Evolutionary conservation across 2,329 filamentous ascomycete species (phyloP), one percentile per base, ranked within the genome.

Genomic region (Paecilomyces formosus): DNA sequence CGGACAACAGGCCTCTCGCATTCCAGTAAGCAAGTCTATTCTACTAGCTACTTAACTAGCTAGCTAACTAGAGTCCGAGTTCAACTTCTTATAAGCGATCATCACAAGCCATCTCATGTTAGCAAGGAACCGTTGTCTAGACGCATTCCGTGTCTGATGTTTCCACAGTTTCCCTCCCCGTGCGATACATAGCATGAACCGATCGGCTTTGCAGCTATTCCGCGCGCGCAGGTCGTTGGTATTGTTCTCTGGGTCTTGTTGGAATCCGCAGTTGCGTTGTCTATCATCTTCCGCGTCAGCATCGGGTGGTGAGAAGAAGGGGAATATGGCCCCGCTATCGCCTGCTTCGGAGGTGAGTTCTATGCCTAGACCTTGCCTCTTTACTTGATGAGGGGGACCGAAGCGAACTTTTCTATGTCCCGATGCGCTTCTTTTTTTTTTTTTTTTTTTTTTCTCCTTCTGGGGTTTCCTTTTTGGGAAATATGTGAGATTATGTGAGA

Each of bases 251-350:
- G 8, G 13, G 35, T 18, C 15, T 45, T 45, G 35, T 45, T 45
- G 35, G 35, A 45, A 21, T 45, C 2, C 30, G 30, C 30, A 6
- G 30, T 45, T 45, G n/a, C 35, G 13, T 18, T 45, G 1, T 18
- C 3, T n/a, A n/a, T 45, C 35, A n/a, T 18, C 15, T 11, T 35
- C 13, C 3, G 35, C 8, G n/a, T 45, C 35, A 18, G 35, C 13
- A 45, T 45, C 35, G 13, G 15, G 35, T 45, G 35, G 30, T 31
- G 30, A 31, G 6, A 31, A n/a, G 35, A 45, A 39, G 33, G n/a
- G 35, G 53, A 35, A 13, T 13, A 65, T 65, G 63, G 61, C 63
- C 54, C 63, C 61, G n/a, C 55, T 65, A 55, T 65, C 62, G n/a
- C 57, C 60, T 45, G 35, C 35, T 45, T 45, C 35, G n/a, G 35